Evolutionary conservation across 1,139 yeast genomes (phyloP).

Genomic region (Kodamaea fungicola): DNA sequence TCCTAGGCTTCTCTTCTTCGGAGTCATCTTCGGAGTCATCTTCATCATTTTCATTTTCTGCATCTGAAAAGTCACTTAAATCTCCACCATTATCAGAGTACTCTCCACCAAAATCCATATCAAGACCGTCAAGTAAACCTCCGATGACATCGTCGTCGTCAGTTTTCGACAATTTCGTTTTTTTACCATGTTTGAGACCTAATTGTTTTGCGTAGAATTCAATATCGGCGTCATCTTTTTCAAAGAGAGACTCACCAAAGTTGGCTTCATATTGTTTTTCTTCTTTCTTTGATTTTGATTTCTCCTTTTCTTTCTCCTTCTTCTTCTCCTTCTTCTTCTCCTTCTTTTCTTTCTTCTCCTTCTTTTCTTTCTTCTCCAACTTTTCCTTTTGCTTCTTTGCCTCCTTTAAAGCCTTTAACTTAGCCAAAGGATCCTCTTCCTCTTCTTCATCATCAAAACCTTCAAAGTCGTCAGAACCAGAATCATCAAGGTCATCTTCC

Average conservation of each 20-base stretch:
- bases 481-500: conserved; percentile 4
- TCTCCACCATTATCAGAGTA: conserved; percentile 4
- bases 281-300: conserved; percentile 1
- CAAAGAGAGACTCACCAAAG: conserved; percentile 32
- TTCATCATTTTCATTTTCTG: conserved; percentile 18
- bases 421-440: conserved; percentile 18
- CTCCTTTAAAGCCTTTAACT: conserved; percentile 17
- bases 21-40: conserved; percentile 22
- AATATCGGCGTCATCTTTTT: conserved; percentile 74
- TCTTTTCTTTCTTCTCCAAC: conserved; percentile 6
- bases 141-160: conserved; percentile 70
- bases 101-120: conserved; percentile 45
- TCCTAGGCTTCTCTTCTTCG: conserved; percentile 24
- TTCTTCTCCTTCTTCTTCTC: conserved; percentile 10
- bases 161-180: conserved; percentile 38
- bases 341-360: conserved; percentile 7
- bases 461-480: conserved; percentile 9
- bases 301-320: conserved; percentile 3
- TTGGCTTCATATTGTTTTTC: conserved; percentile 33
- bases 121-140: conserved; percentile 75
- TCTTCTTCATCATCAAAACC: conserved; percentile 15
- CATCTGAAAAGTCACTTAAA: conserved; percentile 14
- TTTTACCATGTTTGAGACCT: conserved; percentile 59
- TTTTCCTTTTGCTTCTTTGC: conserved; percentile 12
- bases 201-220: conserved; percentile 79